These are phyloP conservation scores for Calonectria pseudoreteaudii DNA, from an alignment of 2,329 filamentous ascomycete species.

Conservation along the genomic window DNA sequence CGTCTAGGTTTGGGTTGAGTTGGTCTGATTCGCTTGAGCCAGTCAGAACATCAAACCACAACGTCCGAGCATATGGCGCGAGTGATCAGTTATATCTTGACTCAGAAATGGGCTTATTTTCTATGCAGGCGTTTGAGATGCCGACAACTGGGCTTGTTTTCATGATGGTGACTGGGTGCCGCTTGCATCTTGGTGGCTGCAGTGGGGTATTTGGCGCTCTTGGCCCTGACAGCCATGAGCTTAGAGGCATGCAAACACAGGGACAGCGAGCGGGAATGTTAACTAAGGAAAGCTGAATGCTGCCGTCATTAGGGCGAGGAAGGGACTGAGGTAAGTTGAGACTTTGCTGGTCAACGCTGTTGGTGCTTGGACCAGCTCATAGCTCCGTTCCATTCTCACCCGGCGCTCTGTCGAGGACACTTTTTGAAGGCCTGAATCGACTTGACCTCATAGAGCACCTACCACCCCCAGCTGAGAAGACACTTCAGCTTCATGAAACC, in stretches of 20 bases:
- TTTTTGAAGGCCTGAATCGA: neutral
- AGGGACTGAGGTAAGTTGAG: neutral
- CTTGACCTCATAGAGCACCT: neutral
- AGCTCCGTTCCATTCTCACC: neutral
- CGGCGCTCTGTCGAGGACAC: neutral
- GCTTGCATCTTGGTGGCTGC: neutral
- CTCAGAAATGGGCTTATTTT: conserved; percentile 7
- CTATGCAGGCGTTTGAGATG: neutral
- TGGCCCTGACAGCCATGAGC: neutral
- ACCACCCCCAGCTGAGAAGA: neutral
- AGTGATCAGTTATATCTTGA: conserved; percentile 9
- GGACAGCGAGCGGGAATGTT: neutral
- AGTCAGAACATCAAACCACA: conserved; percentile 2
- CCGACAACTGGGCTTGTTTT: neutral
- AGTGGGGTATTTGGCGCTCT: neutral
- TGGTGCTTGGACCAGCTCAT: neutral
- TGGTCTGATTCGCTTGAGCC: neutral
- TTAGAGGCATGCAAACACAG: neutral
- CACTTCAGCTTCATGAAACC: neutral
- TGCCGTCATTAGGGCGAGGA: neutral
- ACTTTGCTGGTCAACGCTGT: neutral
- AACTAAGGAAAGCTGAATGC: neutral
- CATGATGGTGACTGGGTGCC: neutral
- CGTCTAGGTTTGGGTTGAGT: neutral
- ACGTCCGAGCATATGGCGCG: conserved; percentile 5